Conservation (phyloP, 176 grass and related monocot genomes). For the Ensete ventricosum region DNA sequence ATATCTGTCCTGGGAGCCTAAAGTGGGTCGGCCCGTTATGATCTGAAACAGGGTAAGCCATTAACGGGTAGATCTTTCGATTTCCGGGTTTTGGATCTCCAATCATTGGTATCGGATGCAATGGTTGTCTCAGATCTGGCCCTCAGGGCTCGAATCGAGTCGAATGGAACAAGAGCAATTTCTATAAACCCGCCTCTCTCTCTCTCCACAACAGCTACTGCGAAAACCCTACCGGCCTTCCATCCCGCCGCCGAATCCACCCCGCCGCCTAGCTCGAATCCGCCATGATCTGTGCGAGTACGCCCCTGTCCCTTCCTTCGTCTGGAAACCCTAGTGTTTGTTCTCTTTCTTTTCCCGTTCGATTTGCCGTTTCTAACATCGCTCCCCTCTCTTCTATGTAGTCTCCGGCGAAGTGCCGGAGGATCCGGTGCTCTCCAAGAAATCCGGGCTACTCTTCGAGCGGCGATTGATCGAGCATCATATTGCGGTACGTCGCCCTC, state of each 20-base stretch:
- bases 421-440: constrained; percentile 93
- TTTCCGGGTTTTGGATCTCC: not conserved
- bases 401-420: constrained; percentile 96
- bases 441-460: constrained; percentile 87
- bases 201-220: not conserved
- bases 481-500: constrained; percentile 43
- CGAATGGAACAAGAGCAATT: not conserved
- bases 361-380: constrained; percentile 22
- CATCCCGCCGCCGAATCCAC: not conserved
- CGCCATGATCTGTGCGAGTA: constrained; percentile 94
- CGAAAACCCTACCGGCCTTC: constrained; percentile 19
- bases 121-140: no score
- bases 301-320: constrained; percentile 4
- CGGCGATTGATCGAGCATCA: constrained; percentile 81
- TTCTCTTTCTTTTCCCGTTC: constrained; percentile 12
- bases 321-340: constrained; percentile 27
- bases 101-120: not conserved
- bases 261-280: not conserved
- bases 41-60: no score
- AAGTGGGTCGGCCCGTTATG: no score
- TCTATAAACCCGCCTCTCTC: constrained; percentile 24
- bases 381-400: constrained; percentile 20
- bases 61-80: not conserved
- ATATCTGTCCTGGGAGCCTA: no score
- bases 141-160: not conserved